Evolutionary conservation across 768 basidiomycete species (phyloP).

Genomic region (Rickenella mellea): DNA sequence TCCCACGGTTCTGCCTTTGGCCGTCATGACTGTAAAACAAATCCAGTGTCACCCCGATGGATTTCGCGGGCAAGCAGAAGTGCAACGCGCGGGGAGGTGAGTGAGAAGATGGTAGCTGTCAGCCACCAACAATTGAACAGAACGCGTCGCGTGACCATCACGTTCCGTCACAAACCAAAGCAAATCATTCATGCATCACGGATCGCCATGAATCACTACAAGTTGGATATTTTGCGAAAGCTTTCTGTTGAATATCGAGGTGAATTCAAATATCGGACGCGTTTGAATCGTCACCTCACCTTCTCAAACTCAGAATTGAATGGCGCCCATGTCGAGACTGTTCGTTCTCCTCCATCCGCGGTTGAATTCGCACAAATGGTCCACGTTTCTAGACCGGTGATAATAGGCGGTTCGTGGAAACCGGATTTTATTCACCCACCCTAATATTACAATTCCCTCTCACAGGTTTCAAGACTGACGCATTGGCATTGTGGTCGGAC

Average conservation of each 20-base stretch:
- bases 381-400: slow-evolving; percentile 59
- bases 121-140: slow-evolving; percentile 7
- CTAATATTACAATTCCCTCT: not conserved
- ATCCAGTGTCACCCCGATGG: no score
- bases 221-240: no score
- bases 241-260: slow-evolving; percentile 29
- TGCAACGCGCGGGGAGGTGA: no score
- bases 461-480: slow-evolving; percentile 14
- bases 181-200: slow-evolving; percentile 3
- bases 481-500: slow-evolving; percentile 50
- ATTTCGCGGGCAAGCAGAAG: no score
- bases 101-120: no score
- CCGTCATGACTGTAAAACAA: no score
- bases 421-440: not conserved
- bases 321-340: slow-evolving; percentile 37
- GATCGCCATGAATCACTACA: slow-evolving; percentile 1
- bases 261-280: slow-evolving; percentile 5
- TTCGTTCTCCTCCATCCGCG: slow-evolving; percentile 50
- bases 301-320: slow-evolving; percentile 42
- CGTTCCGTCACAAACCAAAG: slow-evolving; percentile 3
- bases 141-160: slow-evolving; percentile 18
- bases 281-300: not conserved
- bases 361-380: slow-evolving; percentile 63
- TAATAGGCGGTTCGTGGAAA: slow-evolving; percentile 49
- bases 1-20: no score